Conservation (phyloP, 176 grass and related monocot genomes). For the Dendrocalamus sinicus region DNA sequence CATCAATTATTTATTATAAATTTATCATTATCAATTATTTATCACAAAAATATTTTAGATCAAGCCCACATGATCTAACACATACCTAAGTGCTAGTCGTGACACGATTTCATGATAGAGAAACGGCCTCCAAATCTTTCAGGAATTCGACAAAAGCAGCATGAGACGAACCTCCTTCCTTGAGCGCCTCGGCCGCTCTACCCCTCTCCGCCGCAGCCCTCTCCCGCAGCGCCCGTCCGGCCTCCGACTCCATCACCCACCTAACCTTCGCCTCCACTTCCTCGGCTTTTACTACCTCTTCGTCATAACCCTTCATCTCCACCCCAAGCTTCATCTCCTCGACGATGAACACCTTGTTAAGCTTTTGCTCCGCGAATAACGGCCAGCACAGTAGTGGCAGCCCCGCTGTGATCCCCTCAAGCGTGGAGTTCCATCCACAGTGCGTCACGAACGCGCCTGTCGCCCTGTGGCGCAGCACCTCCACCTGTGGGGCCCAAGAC, state of each 20-base stretch:
- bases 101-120: too few species aligned
- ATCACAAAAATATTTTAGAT: too few species aligned
- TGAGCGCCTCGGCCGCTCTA: background rate
- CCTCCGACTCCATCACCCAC: constrained; percentile 50
- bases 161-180: constrained; percentile 41
- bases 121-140: too few species aligned
- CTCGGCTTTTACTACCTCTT: constrained; percentile 38
- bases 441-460: constrained; percentile 43
- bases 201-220: background rate
- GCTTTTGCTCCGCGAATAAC: constrained; percentile 54
- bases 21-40: too few species aligned
- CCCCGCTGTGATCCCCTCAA: constrained; percentile 52
- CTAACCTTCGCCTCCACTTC: constrained; percentile 57
- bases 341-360: constrained; percentile 62
- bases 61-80: too few species aligned
- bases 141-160: background rate
- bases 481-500: constrained; percentile 62
- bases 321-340: constrained; percentile 48
- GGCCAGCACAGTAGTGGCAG: constrained; percentile 59
- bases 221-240: background rate
- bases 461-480: constrained; percentile 50
- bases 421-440: constrained; percentile 54
- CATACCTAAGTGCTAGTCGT: too few species aligned
- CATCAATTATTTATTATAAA: too few species aligned
- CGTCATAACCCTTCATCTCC: constrained; percentile 46